phyloP scores from a whole-genome alignment of 2,329 filamentous ascomycete species.

The Colletotrichum sojae region DNA sequence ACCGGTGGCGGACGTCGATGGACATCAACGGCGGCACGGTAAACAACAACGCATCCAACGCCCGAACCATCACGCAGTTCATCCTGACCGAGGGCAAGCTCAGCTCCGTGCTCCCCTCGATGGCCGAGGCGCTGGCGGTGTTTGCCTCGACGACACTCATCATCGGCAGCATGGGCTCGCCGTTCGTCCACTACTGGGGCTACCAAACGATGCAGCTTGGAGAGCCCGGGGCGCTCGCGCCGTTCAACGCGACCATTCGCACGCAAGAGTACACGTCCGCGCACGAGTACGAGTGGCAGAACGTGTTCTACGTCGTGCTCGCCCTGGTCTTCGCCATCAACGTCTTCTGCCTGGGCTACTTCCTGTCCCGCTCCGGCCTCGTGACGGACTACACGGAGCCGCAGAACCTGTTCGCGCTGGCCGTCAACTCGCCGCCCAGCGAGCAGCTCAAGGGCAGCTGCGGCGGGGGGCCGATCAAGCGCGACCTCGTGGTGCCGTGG shows the following conservation, averaged over 20 bases:
- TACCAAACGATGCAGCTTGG: constrained; percentile 57
- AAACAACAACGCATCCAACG: constrained; percentile 71
- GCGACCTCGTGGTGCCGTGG: constrained; percentile 58
- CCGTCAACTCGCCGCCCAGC: constrained; percentile 71
- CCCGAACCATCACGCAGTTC: constrained; percentile 70
- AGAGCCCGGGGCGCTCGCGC: constrained; percentile 62
- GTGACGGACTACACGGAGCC: constrained; percentile 86
- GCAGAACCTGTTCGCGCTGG: constrained; percentile 80
- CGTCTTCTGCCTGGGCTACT: constrained; percentile 74
- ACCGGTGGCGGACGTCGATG: constrained; percentile 68
- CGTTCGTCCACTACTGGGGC: constrained; percentile 72
- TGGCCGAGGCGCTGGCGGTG: constrained; percentile 82
- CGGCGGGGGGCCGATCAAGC: constrained; percentile 52
- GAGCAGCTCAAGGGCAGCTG: constrained; percentile 55
- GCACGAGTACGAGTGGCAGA: constrained; percentile 72
- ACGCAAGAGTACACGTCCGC: constrained; percentile 81
- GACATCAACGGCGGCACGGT: constrained; percentile 69
- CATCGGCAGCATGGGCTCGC: constrained; percentile 69
- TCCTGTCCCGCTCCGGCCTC: constrained; percentile 68
- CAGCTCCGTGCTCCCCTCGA: constrained; percentile 70
- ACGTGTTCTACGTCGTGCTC: constrained; percentile 77
- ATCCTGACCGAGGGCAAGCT: constrained; percentile 60
- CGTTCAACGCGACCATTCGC: constrained; percentile 75
- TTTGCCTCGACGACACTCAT: constrained; percentile 78
- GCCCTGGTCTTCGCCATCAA: constrained; percentile 77